Evolutionary conservation across 306 rosid species (phyloP), one percentile per base, ranked within the genome.

Genomic region (Trifolium repens): DNA sequence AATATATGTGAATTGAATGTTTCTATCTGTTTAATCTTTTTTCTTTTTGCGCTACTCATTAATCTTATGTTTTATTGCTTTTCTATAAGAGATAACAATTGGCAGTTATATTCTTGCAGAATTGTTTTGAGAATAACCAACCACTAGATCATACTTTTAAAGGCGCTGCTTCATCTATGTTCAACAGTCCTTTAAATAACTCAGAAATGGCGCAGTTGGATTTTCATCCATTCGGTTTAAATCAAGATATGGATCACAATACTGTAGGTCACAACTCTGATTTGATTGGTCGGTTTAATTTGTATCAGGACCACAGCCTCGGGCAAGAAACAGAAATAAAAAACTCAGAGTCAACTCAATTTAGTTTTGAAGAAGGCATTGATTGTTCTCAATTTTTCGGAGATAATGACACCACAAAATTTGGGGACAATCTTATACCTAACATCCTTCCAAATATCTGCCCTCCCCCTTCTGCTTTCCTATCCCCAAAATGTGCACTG

Each of bases 401-500:
- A 71, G 72, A 68, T 47, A 69, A 66, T 66, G 82, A 78, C 46
- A 43, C 67, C 44, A 30, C 53, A 22, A 72, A 72, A 71, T 65
- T 72, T 78, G 90, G 68, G 60, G 94, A 83, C 61, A 87, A 88
- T 75, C 49, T 58, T 47, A 70, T 86, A 22, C 87, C 91, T 55
- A 89, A 87, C 77, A 79, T 84, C 79, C 89, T 92, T 76, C 98
- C 97, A 52, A 86, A 82, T 78, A 82, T 88, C 73, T 75, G 93
- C 70, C 97, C 96, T 77, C 97, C 97, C 16, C 91, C 98, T 42
- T 89, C 97, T 55, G 98, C 98, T 6, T 94, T 91, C 80, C 80
- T 90, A 73, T 90, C 94, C 72, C 98, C 98, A 35, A 89, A 90
- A 73, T 94, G 98, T 82, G 92, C 98, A 11, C 88, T 94, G 10